A percentile compares a stretch with the other conserved stretches of the same genome.
Evolutionary conservation across 371 early-diverging fungal genomes (phyloP).

Genomic region (Mucor irregularis): DNA sequence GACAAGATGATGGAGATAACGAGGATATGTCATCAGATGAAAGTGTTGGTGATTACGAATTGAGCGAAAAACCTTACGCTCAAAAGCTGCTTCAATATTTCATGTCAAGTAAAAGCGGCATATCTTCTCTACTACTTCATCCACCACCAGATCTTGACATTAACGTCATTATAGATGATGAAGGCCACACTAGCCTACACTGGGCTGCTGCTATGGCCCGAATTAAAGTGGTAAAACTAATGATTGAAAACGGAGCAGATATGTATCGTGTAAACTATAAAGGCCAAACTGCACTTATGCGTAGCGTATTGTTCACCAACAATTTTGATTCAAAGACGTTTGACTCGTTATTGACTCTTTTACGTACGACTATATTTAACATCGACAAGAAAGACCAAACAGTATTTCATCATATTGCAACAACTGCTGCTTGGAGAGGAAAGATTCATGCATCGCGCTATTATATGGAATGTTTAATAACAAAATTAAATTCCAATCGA

Average conservation of each 20-base stretch:
- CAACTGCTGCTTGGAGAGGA: conserved; percentile 73
- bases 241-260: conserved; percentile 80
- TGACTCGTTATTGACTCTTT: conserved; percentile 68
- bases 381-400: conserved; percentile 84
- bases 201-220: conserved; percentile 95
- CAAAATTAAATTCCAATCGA: conserved; percentile 56
- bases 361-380: conserved; percentile 76
- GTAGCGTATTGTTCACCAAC: conserved; percentile 86
- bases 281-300: conserved; percentile 90
- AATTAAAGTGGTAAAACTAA: conserved; percentile 68
- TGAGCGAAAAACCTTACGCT: conserved; percentile 29
- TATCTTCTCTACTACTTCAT: conserved; percentile 56
- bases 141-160: conserved; percentile 70
- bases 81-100: conserved; percentile 55
- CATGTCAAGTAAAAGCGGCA: conserved; percentile 55
- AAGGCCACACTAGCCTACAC: conserved; percentile 92
- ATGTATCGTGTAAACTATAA: conserved; percentile 71
- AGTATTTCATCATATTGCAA: conserved; percentile 91
- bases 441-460: conserved; percentile 79
- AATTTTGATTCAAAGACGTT: conserved; percentile 87
- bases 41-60: conserved; percentile 8
- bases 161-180: conserved; percentile 88
- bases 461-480: conserved; percentile 85
- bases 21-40: background rate
- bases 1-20: conserved; percentile 4